These are phyloP conservation scores for Xylaria longipes DNA, from an alignment of 495 filamentous ascomycete genomes.

Conservation along the genomic window DNA sequence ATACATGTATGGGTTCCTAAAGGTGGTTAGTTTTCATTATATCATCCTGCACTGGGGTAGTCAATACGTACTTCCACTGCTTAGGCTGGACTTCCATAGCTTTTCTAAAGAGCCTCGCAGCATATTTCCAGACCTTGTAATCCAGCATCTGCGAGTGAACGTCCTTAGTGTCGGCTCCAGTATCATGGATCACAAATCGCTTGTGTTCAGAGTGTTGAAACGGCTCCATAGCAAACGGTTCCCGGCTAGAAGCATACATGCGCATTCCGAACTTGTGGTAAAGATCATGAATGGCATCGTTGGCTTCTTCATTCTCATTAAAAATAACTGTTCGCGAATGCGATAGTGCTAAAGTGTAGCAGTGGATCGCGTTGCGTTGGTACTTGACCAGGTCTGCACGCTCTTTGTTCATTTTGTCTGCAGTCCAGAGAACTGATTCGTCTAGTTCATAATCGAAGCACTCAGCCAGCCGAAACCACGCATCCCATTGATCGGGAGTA, in stretches of 20 bases:
- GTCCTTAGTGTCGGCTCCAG: slow-evolving; percentile 68
- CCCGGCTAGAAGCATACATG: slow-evolving; percentile 87
- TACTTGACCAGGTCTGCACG: slow-evolving; percentile 72
- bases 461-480: slow-evolving; percentile 94
- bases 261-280: slow-evolving; percentile 90
- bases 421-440: slow-evolving; percentile 91
- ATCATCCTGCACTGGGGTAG: background rate
- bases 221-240: slow-evolving; percentile 88
- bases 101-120: slow-evolving; percentile 76
- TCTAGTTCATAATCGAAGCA: slow-evolving; percentile 91
- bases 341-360: slow-evolving; percentile 89
- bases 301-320: slow-evolving; percentile 66
- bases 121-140: slow-evolving; percentile 87
- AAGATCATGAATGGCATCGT: slow-evolving; percentile 76
- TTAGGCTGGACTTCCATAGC: slow-evolving; percentile 77
- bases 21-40: slow-evolving; percentile 11
- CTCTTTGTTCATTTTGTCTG: slow-evolving; percentile 93
- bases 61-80: slow-evolving; percentile 76
- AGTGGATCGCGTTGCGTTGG: slow-evolving; percentile 88
- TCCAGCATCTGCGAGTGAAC: slow-evolving; percentile 75
- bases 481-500: slow-evolving; percentile 86
- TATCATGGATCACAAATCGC: slow-evolving; percentile 74
- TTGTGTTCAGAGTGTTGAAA: slow-evolving; percentile 77
- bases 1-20: slow-evolving; percentile 82
- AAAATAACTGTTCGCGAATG: slow-evolving; percentile 67